phyloP scores from a whole-genome alignment of 2,329 filamentous ascomycete species.

The Trematosphaeria pertusa region DNA sequence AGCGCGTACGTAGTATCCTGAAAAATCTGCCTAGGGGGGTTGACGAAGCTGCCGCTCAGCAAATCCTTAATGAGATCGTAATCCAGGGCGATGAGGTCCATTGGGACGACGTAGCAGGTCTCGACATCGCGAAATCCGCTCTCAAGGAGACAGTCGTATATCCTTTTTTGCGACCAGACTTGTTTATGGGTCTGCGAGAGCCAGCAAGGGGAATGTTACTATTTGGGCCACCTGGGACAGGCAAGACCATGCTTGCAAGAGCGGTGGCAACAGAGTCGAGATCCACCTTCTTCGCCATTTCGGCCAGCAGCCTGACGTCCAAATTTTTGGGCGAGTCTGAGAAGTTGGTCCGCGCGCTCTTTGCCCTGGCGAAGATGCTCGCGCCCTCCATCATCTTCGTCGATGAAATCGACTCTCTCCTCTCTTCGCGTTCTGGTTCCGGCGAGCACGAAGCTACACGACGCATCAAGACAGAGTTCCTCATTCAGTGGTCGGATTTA shows the following conservation, averaged over 20 bases:
- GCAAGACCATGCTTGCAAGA: constrained; percentile 96
- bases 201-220: constrained; percentile 94
- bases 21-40: constrained; percentile 82
- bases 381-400: constrained; percentile 98
- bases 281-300: constrained; percentile 97
- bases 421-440: constrained; percentile 81
- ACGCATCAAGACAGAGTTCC: constrained; percentile 95
- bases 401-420: constrained; percentile 93
- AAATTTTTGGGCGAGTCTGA: constrained; percentile 97
- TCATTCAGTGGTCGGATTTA: constrained; percentile 96
- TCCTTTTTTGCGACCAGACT: constrained; percentile 90
- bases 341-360: constrained; percentile 92
- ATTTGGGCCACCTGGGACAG: constrained; percentile 96
- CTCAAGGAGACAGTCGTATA: constrained; percentile 97
- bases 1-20: constrained; percentile 58
- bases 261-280: constrained; percentile 93
- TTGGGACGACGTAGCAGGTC: constrained; percentile 91
- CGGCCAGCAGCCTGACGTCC: constrained; percentile 89
- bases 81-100: constrained; percentile 93
- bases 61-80: constrained; percentile 95
- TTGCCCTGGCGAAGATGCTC: constrained; percentile 84
- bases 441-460: constrained; percentile 92
- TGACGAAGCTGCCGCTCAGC: constrained; percentile 81
- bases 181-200: constrained; percentile 95
- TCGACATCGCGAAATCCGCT: constrained; percentile 89